Percentiles rank a stretch among this genome's conserved stretches.
These are phyloP conservation scores for Pseudocercospora fuligena DNA, from an alignment of 2,329 filamentous ascomycete species.

Conservation along the genomic window DNA sequence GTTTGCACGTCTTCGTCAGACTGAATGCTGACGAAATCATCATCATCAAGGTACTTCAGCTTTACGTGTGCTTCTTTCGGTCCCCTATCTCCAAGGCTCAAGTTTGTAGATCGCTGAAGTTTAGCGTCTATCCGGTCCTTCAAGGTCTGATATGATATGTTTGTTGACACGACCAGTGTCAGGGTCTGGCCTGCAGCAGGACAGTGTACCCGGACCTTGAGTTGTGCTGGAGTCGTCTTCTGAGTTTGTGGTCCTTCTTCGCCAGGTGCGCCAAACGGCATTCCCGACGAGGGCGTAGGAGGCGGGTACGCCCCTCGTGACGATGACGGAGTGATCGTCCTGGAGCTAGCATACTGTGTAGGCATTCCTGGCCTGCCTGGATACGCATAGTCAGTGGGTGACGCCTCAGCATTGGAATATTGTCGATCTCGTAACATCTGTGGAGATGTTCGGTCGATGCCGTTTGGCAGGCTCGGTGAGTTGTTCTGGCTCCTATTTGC, in stretches of 20 bases:
- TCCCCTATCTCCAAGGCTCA: constrained; percentile 75
- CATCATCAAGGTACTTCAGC: constrained; percentile 89
- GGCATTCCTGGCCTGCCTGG: constrained; percentile 23
- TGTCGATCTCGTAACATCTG: constrained; percentile 66
- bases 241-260: constrained; percentile 30
- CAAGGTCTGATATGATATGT: constrained; percentile 90
- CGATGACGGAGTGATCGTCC: constrained; percentile 46
- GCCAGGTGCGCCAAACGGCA: constrained; percentile 13
- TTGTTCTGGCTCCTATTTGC: constrained; percentile 73
- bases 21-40: constrained; percentile 90
- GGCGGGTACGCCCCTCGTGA: constrained; percentile 31
- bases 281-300: constrained; percentile 13
- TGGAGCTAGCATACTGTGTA: constrained; percentile 37
- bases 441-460: constrained; percentile 71
- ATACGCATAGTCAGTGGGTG: constrained; percentile 30
- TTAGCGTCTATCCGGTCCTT: constrained; percentile 97
- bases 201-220: constrained; percentile 95
- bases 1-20: constrained; percentile 96
- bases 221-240: constrained; percentile 67
- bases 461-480: constrained; percentile 67
- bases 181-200: constrained; percentile 79
- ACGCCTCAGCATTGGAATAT: constrained; percentile 29
- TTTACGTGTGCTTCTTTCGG: constrained; percentile 64
- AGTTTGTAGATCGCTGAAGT: constrained; percentile 80
- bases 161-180: constrained; percentile 93